Conservation (phyloP, 2,329 filamentous ascomycete genomes). For the Colletotrichum sp. region DNA sequence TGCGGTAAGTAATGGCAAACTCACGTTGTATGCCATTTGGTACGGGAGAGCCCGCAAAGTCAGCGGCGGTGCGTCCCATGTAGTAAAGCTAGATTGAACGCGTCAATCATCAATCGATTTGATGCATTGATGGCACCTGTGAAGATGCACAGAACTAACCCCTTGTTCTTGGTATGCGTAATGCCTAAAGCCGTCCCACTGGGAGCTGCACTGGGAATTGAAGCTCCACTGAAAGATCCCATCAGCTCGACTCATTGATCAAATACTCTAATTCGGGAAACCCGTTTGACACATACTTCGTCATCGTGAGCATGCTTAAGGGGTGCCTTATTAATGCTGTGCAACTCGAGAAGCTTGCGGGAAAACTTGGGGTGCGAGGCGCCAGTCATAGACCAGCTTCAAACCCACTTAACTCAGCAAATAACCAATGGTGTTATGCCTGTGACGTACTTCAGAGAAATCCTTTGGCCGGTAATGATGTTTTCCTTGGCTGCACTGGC, state of each 20-base stretch:
- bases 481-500: slow-evolving; percentile 1
- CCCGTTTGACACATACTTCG: slow-evolving; percentile 20
- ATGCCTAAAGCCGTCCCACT: slow-evolving; percentile 28
- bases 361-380: slow-evolving; percentile 26
- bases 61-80: slow-evolving; percentile 26
- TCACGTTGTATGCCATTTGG: slow-evolving; percentile 29
- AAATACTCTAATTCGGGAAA: background rate
- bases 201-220: slow-evolving; percentile 31
- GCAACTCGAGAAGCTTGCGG: slow-evolving; percentile 22
- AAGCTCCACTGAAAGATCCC: slow-evolving; percentile 20
- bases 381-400: slow-evolving; percentile 22
- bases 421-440: background rate
- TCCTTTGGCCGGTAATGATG: background rate
- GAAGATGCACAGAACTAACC: background rate
- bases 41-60: slow-evolving; percentile 21
- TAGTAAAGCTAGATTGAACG: slow-evolving; percentile 23
- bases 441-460: slow-evolving; percentile 21
- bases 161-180: slow-evolving; percentile 28
- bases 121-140: background rate
- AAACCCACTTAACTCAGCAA: background rate
- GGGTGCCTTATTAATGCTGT: slow-evolving; percentile 27
- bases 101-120: background rate
- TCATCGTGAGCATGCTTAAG: slow-evolving; percentile 29
- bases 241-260: background rate
- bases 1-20: background rate